phyloP scores from a whole-genome alignment of 2,329 filamentous ascomycete genomes.

The Neophaeococcomyces aloes region DNA sequence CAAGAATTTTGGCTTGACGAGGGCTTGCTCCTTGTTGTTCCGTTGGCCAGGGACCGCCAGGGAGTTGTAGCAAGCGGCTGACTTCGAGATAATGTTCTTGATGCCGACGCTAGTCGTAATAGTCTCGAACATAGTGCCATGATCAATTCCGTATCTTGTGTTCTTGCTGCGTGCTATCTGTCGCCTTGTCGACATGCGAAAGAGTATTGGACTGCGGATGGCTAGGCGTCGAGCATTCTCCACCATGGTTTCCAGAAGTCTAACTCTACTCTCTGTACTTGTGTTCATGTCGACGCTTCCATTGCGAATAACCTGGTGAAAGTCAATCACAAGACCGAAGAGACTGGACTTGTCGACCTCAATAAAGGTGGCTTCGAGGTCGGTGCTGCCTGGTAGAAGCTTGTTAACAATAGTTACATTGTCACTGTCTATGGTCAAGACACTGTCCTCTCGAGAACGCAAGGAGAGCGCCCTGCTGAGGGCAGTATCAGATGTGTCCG shows the following conservation, averaged over 20 bases:
- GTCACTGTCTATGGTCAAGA: constrained; percentile 13
- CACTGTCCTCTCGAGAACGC: background rate
- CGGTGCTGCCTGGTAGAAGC: constrained; percentile 20
- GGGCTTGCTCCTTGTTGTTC: constrained; percentile 14
- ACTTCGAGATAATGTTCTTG: constrained; percentile 20
- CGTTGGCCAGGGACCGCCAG: constrained; percentile 9
- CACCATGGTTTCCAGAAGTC: constrained; percentile 23
- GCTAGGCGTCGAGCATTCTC: constrained; percentile 23
- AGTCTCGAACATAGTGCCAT: constrained; percentile 20
- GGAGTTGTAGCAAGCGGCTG: constrained; percentile 21
- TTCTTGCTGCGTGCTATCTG: constrained; percentile 21
- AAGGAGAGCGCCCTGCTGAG: background rate
- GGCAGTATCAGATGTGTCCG: background rate
- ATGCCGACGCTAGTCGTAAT: constrained; percentile 24
- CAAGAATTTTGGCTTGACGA: constrained; percentile 21
- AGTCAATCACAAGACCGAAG: constrained; percentile 19
- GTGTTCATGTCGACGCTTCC: constrained; percentile 17
- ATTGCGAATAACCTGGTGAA: constrained; percentile 13
- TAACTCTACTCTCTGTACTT: constrained; percentile 5
- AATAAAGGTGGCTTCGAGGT: constrained; percentile 22
- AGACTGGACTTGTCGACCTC: constrained; percentile 12
- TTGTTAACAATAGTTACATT: constrained; percentile 13
- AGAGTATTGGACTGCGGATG: constrained; percentile 21
- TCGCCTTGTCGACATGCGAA: constrained; percentile 20
- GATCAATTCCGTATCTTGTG: constrained; percentile 23